Conservation (phyloP, 306 rosid species). For the Mucuna pruriens region DNA sequence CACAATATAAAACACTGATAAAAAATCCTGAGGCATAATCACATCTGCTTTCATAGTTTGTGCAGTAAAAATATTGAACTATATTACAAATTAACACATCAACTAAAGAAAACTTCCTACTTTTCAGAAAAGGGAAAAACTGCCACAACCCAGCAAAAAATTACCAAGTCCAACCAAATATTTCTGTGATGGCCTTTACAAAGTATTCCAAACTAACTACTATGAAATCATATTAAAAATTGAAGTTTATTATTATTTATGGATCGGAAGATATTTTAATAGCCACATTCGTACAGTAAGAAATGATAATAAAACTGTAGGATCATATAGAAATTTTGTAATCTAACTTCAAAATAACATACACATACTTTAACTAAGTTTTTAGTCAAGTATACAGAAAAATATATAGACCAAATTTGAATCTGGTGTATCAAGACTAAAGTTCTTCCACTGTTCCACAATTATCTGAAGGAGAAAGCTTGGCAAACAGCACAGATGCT, state of each 20-base stretch:
- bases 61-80: not conserved
- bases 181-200: not conserved
- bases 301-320: not conserved
- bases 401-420: conserved; percentile 10
- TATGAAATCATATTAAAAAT: not conserved
- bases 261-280: not conserved
- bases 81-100: conserved; percentile 10
- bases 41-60: not conserved
- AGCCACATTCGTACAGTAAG: not conserved
- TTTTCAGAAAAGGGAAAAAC: not conserved
- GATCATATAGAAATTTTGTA: not conserved
- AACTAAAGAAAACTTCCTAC: not conserved
- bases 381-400: not conserved
- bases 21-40: not conserved
- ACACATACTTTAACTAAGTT: not conserved
- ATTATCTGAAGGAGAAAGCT: not conserved
- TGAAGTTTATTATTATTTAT: too few species aligned
- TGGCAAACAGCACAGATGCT: not conserved
- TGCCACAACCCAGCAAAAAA: not conserved
- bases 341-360: not conserved
- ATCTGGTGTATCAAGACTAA: not conserved
- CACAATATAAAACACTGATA: not conserved
- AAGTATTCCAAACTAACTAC: conserved; percentile 4
- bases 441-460: not conserved
- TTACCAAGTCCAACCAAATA: not conserved